phyloP scores from a whole-genome alignment of 192 early-diverging fungal species.

The Gigaspora rosea region DNA sequence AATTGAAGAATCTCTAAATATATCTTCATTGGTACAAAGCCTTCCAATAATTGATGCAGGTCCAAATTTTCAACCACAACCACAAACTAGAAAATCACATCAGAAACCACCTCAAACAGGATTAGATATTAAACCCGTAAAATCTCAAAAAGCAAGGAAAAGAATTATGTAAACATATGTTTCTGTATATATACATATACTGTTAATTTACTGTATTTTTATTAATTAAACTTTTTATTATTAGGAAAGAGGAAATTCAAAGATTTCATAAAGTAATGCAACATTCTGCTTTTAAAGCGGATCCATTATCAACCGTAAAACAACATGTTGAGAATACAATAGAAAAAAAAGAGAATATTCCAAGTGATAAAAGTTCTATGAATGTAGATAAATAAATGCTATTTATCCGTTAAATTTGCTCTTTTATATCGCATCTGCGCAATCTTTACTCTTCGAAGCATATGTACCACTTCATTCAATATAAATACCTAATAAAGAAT shows the following conservation, averaged over 20 bases:
- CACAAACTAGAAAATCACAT: not conserved
- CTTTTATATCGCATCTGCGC: not conserved
- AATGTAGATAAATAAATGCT: not conserved
- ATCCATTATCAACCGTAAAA: conserved; percentile 70
- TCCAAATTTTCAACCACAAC: not conserved
- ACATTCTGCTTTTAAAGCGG: conserved; percentile 71
- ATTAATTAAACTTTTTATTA: not conserved
- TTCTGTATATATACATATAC: not conserved
- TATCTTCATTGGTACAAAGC: not conserved
- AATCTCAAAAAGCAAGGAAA: no score
- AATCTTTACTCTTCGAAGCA: conserved; percentile 7
- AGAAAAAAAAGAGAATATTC: conserved; percentile 16
- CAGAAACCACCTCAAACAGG: no score
- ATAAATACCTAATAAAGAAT: not conserved
- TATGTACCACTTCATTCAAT: not conserved
- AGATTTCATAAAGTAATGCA: conserved; percentile 71
- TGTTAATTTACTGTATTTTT: not conserved
- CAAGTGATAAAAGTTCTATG: not conserved
- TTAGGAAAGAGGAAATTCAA: conserved; percentile 54
- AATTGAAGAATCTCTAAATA: not conserved
- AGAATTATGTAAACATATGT: no score
- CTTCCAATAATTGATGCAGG: not conserved
- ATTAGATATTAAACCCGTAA: no score
- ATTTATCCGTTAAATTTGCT: not conserved
- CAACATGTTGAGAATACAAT: conserved; percentile 76